Evolutionary conservation across 2,329 filamentous ascomycete species (phyloP), one percentile per base, ranked within the genome.

Genomic region (Colletotrichum sp.): DNA sequence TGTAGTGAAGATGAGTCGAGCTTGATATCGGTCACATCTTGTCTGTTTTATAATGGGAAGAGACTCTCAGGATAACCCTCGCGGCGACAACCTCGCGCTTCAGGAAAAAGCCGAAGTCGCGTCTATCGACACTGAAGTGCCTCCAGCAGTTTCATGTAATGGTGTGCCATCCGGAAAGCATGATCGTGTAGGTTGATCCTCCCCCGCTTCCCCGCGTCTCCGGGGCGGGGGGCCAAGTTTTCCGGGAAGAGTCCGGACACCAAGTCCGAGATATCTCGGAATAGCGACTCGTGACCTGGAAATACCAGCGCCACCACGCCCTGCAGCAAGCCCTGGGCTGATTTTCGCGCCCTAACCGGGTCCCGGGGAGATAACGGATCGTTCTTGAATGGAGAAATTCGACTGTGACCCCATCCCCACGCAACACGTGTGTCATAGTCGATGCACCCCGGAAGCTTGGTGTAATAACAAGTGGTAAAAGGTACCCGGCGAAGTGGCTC

Each of bases 211-310:
- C 28, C 48, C 43, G 43, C 32, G 52, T 30, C 7, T n/a, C 56
- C 52, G 70, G 55, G 28, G 18, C 28, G 48, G 9, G 18, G n/a
- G 5, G 2, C 1, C 5, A 38, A 38, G 16, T 73, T 75, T 73
- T 73, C 73, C 69, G 73, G 56, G 1, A 3, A 13, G 10, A 58
- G 62, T 59, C 73, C 73, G 73, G 9, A 34, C 6, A 4, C 0
- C 7, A 52, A 69, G 26, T 75, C 73, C 73, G 73, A 58, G 43
- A 6, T 10, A n/a, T 8, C 62, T 63, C 73, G 73, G 73, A 75
- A 24, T 30, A 8, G 5, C 21, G 56, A 14, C 43, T 58, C 18
- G 30, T 34, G 32, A 14, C 32, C 55, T 66, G 48, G 32, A 66
- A 58, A 61, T 9, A n/a, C 26, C 12, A 43, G 16, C 32, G 21